Evolutionary conservation across 2,329 filamentous ascomycete genomes (phyloP).

Genomic region (Claviceps purpurea): DNA sequence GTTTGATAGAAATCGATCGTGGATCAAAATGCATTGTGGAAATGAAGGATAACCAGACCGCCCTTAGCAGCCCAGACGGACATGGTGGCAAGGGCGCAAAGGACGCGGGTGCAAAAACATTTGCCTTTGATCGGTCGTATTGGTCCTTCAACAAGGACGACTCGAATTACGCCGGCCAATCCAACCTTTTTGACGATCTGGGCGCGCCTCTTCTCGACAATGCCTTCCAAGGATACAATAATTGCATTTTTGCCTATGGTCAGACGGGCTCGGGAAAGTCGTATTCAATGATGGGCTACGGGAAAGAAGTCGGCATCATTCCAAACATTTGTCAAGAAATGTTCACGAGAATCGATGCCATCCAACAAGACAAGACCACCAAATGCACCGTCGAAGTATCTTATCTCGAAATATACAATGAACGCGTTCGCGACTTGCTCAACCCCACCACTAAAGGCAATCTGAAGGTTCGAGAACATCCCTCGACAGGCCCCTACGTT

Average conservation of each 20-base stretch:
- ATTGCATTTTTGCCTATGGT: slow-evolving; percentile 98
- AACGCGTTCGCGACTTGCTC: slow-evolving; percentile 85
- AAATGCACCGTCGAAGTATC: slow-evolving; percentile 94
- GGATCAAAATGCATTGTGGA: slow-evolving; percentile 92
- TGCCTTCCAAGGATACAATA: slow-evolving; percentile 97
- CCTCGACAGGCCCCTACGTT: slow-evolving; percentile 92
- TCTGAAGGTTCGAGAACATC: slow-evolving; percentile 93
- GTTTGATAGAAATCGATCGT: slow-evolving; percentile 67
- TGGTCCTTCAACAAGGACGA: slow-evolving; percentile 90
- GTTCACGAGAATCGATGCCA: slow-evolving; percentile 69
- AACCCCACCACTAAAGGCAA: slow-evolving; percentile 95
- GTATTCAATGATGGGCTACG: slow-evolving; percentile 99
- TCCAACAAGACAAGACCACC: slow-evolving; percentile 61
- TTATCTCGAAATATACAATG: slow-evolving; percentile 98
- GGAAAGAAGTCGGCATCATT: slow-evolving; percentile 88
- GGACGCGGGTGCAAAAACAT: slow-evolving; percentile 63
- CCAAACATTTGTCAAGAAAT: slow-evolving; percentile 95
- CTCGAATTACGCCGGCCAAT: slow-evolving; percentile 75
- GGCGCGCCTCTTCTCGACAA: slow-evolving; percentile 89
- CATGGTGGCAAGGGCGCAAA: slow-evolving; percentile 51
- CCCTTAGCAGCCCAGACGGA: slow-evolving; percentile 62
- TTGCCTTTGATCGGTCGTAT: slow-evolving; percentile 94
- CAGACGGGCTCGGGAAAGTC: slow-evolving; percentile 98
- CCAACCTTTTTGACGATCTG: slow-evolving; percentile 76
- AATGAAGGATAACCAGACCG: slow-evolving; percentile 87